Conservation (phyloP, 306 rosid species). For the Quercus gilva region DNA sequence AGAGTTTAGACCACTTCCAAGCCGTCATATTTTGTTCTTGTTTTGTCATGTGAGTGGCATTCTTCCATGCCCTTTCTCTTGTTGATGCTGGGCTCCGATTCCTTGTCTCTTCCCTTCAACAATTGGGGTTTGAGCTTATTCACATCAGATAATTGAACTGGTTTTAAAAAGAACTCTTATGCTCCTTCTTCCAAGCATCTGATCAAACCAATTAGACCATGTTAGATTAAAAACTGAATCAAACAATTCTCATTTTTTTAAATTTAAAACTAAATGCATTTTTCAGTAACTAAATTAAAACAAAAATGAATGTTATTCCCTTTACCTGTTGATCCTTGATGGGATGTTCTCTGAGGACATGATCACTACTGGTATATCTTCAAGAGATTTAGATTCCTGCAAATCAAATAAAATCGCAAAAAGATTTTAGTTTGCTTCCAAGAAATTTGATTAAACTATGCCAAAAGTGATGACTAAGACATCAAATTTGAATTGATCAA, state of each 20-base stretch:
- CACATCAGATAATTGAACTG: constrained; percentile 75
- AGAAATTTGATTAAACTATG: too few species aligned
- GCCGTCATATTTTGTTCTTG: constrained; percentile 33
- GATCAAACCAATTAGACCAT: constrained; percentile 10
- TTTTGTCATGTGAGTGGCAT: constrained; percentile 37
- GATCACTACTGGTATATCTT: constrained; percentile 86
- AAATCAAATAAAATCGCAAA: constrained; percentile 19
- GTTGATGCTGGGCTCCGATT: constrained; percentile 23
- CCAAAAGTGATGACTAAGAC: too few species aligned
- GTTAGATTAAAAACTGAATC: constrained; percentile 21
- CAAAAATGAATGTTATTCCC: background rate
- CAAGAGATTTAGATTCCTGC: constrained; percentile 76
- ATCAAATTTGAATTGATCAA: too few species aligned
- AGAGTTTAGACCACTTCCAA: constrained; percentile 4
- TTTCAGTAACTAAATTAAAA: background rate
- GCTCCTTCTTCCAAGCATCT: constrained; percentile 95
- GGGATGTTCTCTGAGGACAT: constrained; percentile 94
- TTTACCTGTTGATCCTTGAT: constrained; percentile 75
- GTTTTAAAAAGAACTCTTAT: constrained; percentile 76
- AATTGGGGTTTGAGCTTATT: constrained; percentile 74
- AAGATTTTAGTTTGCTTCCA: background rate
- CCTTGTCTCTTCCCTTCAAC: constrained; percentile 47
- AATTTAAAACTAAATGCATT: background rate
- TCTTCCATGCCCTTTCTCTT: constrained; percentile 34
- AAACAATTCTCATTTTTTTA: background rate